Evolutionary conservation across 2,329 filamentous ascomycete species (phyloP).

Genomic region (Leptographium radiaticola): DNA sequence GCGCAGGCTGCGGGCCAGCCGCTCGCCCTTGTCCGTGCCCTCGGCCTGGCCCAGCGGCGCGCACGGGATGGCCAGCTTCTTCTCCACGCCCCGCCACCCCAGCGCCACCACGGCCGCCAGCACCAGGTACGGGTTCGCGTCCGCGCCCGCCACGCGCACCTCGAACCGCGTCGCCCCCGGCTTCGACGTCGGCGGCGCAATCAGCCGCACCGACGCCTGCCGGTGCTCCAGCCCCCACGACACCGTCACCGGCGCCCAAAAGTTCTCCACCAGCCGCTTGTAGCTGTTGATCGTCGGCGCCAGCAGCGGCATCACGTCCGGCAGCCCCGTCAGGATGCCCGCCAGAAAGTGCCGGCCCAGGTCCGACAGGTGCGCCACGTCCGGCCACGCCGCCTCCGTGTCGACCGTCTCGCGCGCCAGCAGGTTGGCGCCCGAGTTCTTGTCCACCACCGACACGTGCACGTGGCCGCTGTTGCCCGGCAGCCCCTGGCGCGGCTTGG

Average conservation of each 20-base stretch:
- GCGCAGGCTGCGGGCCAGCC: slow-evolving; percentile 72
- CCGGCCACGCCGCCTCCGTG: slow-evolving; percentile 55
- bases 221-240: slow-evolving; percentile 96
- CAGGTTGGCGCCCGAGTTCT: slow-evolving; percentile 68
- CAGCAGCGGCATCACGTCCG: slow-evolving; percentile 89
- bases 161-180: slow-evolving; percentile 84
- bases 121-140: slow-evolving; percentile 80
- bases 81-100: slow-evolving; percentile 84
- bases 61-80: slow-evolving; percentile 72
- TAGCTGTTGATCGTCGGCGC: slow-evolving; percentile 96
- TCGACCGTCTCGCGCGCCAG: slow-evolving; percentile 64
- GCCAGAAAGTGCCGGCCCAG: slow-evolving; percentile 87
- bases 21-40: slow-evolving; percentile 59
- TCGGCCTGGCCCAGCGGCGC: slow-evolving; percentile 77
- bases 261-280: slow-evolving; percentile 96
- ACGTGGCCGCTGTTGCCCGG: slow-evolving; percentile 95
- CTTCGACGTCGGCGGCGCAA: slow-evolving; percentile 75
- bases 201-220: slow-evolving; percentile 79
- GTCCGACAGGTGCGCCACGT: slow-evolving; percentile 72
- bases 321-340: slow-evolving; percentile 74
- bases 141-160: slow-evolving; percentile 84
- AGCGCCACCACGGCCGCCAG: slow-evolving; percentile 76
- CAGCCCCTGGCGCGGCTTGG: slow-evolving; percentile 80
- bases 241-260: slow-evolving; percentile 96
- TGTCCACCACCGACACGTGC: slow-evolving; percentile 80